Percentiles rank a stretch among this genome's conserved stretches.
phyloP scores from a whole-genome alignment of 2,329 filamentous ascomycete species.

The Neofusicoccum ribis region DNA sequence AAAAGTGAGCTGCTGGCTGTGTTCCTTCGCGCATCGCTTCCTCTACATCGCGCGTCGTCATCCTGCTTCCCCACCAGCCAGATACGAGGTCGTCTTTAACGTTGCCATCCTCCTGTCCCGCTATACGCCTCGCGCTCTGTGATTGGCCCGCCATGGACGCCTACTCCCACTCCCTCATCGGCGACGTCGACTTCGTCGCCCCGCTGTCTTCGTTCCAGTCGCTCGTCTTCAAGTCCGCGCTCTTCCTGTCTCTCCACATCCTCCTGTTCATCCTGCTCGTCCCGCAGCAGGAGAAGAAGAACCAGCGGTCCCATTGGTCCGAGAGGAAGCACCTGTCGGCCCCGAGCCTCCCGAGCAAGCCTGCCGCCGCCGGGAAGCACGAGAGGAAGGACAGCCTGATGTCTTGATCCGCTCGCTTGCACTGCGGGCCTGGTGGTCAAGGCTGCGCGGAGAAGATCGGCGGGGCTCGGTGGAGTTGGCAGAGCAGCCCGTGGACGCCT shows the following conservation, averaged over 20 bases:
- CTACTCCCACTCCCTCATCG: not conserved
- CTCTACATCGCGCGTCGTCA: no score
- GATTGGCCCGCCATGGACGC: not conserved
- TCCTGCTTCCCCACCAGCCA: no score
- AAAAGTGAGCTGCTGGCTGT: no score
- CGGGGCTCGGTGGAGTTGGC: no score
- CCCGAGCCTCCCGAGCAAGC: not conserved
- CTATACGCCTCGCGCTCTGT: not conserved
- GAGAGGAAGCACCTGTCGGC: not conserved
- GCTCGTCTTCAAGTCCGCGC: not conserved
- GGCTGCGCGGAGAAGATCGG: no score
- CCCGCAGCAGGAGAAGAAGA: constrained; percentile 5
- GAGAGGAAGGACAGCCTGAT: constrained; percentile 13
- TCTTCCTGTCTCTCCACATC: constrained; percentile 9
- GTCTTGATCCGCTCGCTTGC: not conserved
- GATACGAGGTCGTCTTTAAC: no score
- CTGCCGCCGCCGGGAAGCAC: not conserved
- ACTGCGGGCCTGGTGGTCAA: no score
- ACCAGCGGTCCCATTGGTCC: not conserved
- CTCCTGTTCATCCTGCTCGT: constrained; percentile 13
- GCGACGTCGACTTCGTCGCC: constrained; percentile 4
- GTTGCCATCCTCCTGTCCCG: no score
- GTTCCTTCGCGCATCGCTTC: no score
- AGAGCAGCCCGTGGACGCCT: no score
- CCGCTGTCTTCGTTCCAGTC: constrained; percentile 6